phyloP scores from a whole-genome alignment of 345 rosid genomes.

The Eucalyptus marginata region DNA sequence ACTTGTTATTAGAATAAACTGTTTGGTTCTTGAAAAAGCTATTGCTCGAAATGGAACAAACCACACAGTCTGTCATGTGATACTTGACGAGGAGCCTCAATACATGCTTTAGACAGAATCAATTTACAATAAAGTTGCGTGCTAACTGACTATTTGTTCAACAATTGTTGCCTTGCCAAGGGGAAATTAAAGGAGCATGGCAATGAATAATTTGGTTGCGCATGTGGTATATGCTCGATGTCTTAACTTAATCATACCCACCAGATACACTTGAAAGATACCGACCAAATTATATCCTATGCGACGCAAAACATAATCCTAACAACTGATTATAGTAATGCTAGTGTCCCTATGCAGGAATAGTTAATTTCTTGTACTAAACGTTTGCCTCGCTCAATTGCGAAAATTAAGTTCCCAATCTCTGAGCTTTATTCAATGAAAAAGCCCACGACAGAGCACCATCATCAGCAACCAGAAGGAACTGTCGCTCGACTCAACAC shows the following conservation, averaged over 20 bases:
- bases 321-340: background rate
- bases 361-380: background rate
- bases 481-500: background rate
- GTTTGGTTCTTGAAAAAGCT: background rate
- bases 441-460: background rate
- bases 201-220: background rate
- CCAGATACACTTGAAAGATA: background rate
- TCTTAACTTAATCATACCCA: background rate
- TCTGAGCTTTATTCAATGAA: background rate
- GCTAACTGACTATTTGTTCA: background rate
- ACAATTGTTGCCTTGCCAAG: background rate
- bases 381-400: background rate
- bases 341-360: background rate
- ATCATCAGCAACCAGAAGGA: background rate
- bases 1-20: background rate
- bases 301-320: background rate
- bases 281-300: background rate
- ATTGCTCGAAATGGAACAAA: background rate
- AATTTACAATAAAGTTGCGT: background rate
- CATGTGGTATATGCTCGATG: background rate
- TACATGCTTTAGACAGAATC: background rate
- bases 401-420: background rate
- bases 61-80: background rate
- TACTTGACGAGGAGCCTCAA: background rate
- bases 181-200: background rate